Evolutionary conservation across 305 asterid genomes (phyloP).

Genomic region (Nicotiana rustica): DNA sequence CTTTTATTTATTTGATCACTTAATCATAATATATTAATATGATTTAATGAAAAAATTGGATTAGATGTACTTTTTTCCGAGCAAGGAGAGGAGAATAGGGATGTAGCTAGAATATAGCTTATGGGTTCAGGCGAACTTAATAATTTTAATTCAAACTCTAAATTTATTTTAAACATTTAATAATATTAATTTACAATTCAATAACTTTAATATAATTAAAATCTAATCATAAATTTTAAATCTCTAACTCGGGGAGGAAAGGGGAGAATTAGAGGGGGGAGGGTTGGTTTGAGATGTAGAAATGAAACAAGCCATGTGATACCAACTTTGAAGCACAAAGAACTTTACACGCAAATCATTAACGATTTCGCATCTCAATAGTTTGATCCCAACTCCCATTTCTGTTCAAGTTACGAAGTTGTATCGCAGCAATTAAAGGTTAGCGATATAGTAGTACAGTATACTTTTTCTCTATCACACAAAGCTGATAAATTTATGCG

Average conservation of each 20-base stretch:
- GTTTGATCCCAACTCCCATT: conserved; percentile 27
- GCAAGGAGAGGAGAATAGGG: neutral
- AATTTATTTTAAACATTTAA: too few species aligned
- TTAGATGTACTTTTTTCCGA: too few species aligned
- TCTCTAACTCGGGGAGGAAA: neutral
- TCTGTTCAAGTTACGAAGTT: conserved; percentile 48
- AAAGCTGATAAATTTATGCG: conserved; percentile 40
- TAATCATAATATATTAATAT: neutral
- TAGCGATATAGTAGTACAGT: neutral
- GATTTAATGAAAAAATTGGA: neutral
- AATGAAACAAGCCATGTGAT: conserved; percentile 65
- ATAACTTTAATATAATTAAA: too few species aligned
- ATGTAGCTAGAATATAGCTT: neutral
- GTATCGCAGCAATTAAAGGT: conserved; percentile 25
- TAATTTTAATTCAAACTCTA: too few species aligned
- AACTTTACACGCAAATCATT: conserved; percentile 50
- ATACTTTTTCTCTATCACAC: conserved; percentile 37
- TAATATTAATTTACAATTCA: too few species aligned
- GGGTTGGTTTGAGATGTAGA: conserved; percentile 32
- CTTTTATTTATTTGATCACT: neutral
- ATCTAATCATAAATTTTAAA: too few species aligned
- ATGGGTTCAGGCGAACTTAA: neutral
- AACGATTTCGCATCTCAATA: conserved; percentile 48
- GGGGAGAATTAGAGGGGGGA: neutral
- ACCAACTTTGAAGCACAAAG: conserved; percentile 46